These are phyloP conservation scores for Babesia gibsoni DNA, from an alignment of 169 alveolate species.

Conservation along the genomic window DNA sequence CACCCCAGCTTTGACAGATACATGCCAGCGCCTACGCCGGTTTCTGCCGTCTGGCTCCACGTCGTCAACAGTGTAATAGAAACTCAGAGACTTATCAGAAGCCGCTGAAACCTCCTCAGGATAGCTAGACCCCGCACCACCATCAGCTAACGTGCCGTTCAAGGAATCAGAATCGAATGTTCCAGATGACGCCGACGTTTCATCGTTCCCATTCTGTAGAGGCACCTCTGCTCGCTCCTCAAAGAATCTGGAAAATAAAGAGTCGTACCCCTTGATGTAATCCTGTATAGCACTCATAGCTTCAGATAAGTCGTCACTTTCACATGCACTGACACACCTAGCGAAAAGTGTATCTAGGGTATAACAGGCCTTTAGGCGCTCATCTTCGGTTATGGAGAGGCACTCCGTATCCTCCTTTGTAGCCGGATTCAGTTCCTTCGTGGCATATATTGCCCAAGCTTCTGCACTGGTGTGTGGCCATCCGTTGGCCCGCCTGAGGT, in stretches of 20 bases:
- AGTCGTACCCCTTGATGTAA: neutral
- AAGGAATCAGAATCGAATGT: neutral
- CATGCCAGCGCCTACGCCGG: slow-evolving; percentile 18
- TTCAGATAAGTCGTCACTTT: neutral
- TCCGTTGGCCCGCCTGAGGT: no score
- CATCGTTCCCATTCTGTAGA: neutral
- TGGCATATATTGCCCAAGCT: no score
- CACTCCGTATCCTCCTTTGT: no score
- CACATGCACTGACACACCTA: slow-evolving; percentile 21
- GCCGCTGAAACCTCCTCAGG: neutral
- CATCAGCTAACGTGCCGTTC: neutral
- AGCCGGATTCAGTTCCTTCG: no score
- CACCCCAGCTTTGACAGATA: slow-evolving; percentile 3
- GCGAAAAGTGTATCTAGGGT: neutral
- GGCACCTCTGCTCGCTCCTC: slow-evolving; percentile 22
- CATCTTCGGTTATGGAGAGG: slow-evolving; percentile 23
- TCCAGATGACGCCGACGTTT: neutral
- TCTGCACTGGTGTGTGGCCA: no score
- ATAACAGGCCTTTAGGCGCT: neutral
- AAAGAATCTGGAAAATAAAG: slow-evolving; percentile 2
- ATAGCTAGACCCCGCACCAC: neutral
- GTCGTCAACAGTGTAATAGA: slow-evolving; percentile 8
- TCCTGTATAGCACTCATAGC: neutral
- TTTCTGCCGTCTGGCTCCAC: neutral
- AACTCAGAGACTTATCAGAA: neutral